These are phyloP conservation scores for Zizania palustris DNA, from an alignment of 202 grass and related monocot species.

Conservation along the genomic window DNA sequence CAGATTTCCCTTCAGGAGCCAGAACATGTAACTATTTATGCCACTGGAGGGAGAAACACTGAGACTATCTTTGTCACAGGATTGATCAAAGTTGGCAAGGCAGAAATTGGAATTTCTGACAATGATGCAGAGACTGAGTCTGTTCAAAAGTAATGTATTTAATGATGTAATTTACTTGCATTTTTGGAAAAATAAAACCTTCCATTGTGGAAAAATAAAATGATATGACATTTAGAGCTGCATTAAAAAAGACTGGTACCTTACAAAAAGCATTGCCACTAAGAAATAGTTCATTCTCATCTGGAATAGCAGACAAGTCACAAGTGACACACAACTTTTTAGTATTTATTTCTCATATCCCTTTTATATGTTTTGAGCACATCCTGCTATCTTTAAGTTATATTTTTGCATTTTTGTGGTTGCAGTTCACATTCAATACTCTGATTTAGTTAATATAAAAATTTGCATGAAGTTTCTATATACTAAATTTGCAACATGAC, in stretches of 20 bases:
- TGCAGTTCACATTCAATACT: neutral
- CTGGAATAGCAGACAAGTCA: neutral
- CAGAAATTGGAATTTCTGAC: conserved; percentile 81
- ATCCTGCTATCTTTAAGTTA: neutral
- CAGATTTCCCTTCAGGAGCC: conserved; percentile 74
- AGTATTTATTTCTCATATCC: neutral
- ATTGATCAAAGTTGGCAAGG: conserved; percentile 76
- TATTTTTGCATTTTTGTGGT: neutral
- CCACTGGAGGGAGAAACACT: conserved; percentile 60
- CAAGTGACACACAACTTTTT: neutral
- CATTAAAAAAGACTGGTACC: neutral
- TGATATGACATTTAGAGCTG: neutral
- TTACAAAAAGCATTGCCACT: neutral
- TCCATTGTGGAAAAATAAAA: no score
- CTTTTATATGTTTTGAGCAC: neutral
- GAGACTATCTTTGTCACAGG: conserved; percentile 69
- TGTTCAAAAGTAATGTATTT: conserved; percentile 75
- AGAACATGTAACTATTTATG: conserved; percentile 71
- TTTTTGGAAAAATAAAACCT: neutral
- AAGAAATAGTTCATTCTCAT: conserved; percentile 12
- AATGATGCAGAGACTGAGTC: conserved; percentile 70
- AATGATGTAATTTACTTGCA: conserved; percentile 5
- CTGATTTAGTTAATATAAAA: conserved; percentile 14
- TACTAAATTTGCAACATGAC: no score
- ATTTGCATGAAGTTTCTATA: neutral